Conservation (phyloP, 2,329 filamentous ascomycete species). For the Trichoderma aggressivum region DNA sequence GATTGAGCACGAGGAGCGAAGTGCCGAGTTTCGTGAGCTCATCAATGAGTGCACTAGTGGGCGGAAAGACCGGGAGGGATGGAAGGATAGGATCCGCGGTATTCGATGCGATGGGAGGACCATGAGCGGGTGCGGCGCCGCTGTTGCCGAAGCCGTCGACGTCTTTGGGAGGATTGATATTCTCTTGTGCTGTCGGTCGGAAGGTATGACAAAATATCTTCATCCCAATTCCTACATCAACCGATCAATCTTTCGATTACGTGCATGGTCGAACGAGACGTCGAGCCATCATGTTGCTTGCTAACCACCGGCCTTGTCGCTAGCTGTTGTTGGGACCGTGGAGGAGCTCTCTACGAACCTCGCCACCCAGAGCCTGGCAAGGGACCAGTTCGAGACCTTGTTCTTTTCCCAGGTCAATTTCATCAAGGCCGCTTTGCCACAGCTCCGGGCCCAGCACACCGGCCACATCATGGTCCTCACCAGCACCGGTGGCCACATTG, state of each 20-base stretch:
- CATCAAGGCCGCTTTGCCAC: conserved; percentile 81
- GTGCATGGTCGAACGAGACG: neutral
- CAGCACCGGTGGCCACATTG: conserved; percentile 87
- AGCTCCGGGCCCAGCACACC: conserved; percentile 73
- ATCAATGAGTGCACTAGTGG: conserved; percentile 64
- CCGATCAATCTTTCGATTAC: neutral
- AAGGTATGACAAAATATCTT: conserved; percentile 53
- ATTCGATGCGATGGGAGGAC: conserved; percentile 61
- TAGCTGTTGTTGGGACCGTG: conserved; percentile 82
- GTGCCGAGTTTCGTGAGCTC: conserved; percentile 75
- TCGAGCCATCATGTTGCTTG: neutral
- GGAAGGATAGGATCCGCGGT: conserved; percentile 71
- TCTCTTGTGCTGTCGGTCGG: conserved; percentile 81
- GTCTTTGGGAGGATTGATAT: conserved; percentile 88
- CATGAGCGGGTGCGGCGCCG: conserved; percentile 74
- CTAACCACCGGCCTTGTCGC: neutral
- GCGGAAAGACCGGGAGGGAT: conserved; percentile 67
- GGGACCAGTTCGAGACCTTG: conserved; percentile 89
- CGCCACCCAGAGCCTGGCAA: conserved; percentile 72
- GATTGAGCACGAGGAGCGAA: conserved; percentile 72
- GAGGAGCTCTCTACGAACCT: conserved; percentile 79
- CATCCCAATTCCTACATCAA: neutral
- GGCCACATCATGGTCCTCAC: conserved; percentile 90
- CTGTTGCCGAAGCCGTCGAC: conserved; percentile 80
- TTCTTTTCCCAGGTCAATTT: conserved; percentile 97